Conservation (phyloP, 495 filamentous ascomycete genomes). For the Talaromyces proteolyticus region DNA sequence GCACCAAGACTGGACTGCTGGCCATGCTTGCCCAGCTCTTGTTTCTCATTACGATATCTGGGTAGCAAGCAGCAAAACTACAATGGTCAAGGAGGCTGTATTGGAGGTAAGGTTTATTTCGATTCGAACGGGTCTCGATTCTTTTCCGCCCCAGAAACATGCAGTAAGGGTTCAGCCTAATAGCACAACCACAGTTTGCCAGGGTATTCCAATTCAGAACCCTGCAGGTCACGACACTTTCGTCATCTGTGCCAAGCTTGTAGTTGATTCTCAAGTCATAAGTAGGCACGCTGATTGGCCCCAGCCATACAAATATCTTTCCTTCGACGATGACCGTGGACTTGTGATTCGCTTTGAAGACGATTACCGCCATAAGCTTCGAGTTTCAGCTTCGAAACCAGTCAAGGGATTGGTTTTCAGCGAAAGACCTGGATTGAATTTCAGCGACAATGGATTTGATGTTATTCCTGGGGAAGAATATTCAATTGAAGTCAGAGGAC, state of each 20-base stretch:
- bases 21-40: constrained; percentile 49
- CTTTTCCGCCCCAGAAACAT: constrained; percentile 44
- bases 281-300: constrained; percentile 86
- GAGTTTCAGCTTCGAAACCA: constrained; percentile 24
- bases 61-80: constrained; percentile 61
- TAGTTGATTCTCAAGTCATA: constrained; percentile 54
- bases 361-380: constrained; percentile 11
- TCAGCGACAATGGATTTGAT: constrained; percentile 40
- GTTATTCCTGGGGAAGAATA: constrained; percentile 42
- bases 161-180: constrained; percentile 58
- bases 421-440: constrained; percentile 25
- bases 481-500: neutral
- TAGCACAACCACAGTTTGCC: constrained; percentile 60
- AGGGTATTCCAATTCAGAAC: constrained; percentile 63
- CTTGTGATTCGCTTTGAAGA: constrained; percentile 12
- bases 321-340: constrained; percentile 43
- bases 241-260: constrained; percentile 50
- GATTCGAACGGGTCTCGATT: constrained; percentile 61
- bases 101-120: constrained; percentile 71
- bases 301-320: constrained; percentile 83
- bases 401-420: constrained; percentile 37
- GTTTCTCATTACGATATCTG: constrained; percentile 67
- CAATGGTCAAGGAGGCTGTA: constrained; percentile 46
- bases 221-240: constrained; percentile 58
- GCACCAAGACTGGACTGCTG: constrained; percentile 59